phyloP scores from a whole-genome alignment of 164 flowering plant species.

The Platanus orientalis region DNA sequence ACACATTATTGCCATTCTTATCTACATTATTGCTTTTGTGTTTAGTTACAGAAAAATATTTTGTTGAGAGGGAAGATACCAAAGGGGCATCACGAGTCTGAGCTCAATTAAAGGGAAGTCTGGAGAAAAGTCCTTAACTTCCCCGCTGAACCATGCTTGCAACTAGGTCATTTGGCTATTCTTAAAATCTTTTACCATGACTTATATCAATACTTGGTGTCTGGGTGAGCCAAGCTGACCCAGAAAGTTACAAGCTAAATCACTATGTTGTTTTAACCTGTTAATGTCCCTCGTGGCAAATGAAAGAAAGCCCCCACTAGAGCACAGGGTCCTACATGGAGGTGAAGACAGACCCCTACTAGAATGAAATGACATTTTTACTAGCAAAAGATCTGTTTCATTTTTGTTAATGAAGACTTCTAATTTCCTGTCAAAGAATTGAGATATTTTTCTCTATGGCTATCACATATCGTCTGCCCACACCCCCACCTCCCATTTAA shows the following conservation, averaged over 20 bases:
- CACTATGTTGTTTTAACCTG: neutral
- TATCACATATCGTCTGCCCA: neutral
- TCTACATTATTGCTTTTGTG: neutral
- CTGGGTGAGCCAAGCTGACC: too few relatives aligned
- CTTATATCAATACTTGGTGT: too few relatives aligned
- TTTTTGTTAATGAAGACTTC: neutral
- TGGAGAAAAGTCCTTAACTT: too few relatives aligned
- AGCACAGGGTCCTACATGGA: neutral
- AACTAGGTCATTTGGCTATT: too few relatives aligned
- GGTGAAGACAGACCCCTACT: neutral
- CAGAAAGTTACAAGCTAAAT: neutral
- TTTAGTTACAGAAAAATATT: too few relatives aligned
- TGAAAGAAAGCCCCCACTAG: neutral
- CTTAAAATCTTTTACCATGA: too few relatives aligned
- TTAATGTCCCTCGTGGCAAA: neutral
- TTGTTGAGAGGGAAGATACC: neutral
- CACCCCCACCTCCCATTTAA: too few relatives aligned
- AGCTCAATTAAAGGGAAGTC: neutral
- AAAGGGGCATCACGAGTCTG: neutral
- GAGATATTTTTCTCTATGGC: too few relatives aligned
- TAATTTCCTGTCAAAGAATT: too few relatives aligned
- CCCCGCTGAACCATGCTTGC: too few relatives aligned
- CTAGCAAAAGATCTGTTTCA: neutral
- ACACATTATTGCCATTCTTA: neutral
- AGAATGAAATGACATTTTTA: neutral